Base-by-base conservation (phyloP, 345 rosid genomes). In the Lepidium africanum region DNA sequence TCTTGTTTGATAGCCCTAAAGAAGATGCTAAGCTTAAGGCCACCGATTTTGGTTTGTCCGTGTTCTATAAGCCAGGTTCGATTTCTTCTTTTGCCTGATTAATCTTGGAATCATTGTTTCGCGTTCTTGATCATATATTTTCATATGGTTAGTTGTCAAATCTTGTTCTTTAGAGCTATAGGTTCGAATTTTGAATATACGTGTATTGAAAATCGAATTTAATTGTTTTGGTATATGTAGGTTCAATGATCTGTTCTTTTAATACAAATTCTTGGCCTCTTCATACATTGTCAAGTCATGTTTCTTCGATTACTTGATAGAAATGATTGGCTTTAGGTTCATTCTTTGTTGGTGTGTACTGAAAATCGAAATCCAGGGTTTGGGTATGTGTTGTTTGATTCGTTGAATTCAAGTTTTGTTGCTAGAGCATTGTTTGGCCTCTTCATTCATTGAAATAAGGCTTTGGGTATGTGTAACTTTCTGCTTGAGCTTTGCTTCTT, bases 31-130 rank as follows among this genome's bases (percentile, higher is more conserved):
- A 81, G 77, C 95, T 94, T 56, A 87, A 88, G 77, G 88, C 99
- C 36, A 94, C 96, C 0, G 99, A 94, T 77, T 94, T 94, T 70
- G 97, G 99, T 5, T 78, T 91, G 67, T 94, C 96, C 53, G 81
- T 91, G 42, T 94, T 94, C 81, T 91, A 94, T 61, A 94, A 94
- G 70, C 99, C 99, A 83, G 99, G 99, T 91, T 63, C 16, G 33
- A 6, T 46, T 65, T 56, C 25, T 3, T 21, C 48, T 39, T 63
- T 66, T 21, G 25, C 42, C 16, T 23, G 15, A 9, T 16, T 42
- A 21, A 59, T 41, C 50, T 21, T 41, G 21, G 37, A 13, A 27
- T 13, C 57, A 17, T 38, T 27, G 5, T 27, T 27, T 27, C 1
- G 32, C 5, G 32, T n/a, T n/a, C 32, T 27, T 6, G 41, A 49